Percentiles rank a stretch among this genome's conserved stretches.
phyloP scores from a whole-genome alignment of 192 early-diverging fungal species.

The Backusella circina region DNA sequence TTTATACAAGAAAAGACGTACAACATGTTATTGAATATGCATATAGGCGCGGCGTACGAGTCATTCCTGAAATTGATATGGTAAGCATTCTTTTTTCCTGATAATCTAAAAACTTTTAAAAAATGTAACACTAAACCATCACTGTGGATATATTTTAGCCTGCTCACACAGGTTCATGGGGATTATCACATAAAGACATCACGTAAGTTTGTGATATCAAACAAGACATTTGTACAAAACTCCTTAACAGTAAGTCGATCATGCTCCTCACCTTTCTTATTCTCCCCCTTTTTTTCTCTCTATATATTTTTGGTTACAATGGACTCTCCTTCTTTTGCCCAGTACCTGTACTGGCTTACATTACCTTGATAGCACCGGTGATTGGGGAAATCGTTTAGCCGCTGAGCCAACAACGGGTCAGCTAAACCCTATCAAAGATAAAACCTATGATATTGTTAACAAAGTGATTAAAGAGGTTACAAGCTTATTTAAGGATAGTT shows the following conservation, averaged over 20 bases:
- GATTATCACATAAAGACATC: constrained; percentile 17
- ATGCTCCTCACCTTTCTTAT: background rate
- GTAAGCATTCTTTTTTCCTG: constrained; percentile 10
- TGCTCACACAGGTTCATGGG: constrained; percentile 67
- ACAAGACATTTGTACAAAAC: background rate
- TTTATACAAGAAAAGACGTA: constrained; percentile 76
- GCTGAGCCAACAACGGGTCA: constrained; percentile 82
- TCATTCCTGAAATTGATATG: constrained; percentile 93
- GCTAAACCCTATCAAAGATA: constrained; percentile 63
- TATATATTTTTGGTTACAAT: background rate
- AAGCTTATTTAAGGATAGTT: constrained; percentile 63
- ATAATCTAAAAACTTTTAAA: background rate
- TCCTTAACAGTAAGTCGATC: background rate
- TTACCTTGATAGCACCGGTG: constrained; percentile 35
- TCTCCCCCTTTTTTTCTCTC: background rate
- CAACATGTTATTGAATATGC: constrained; percentile 69
- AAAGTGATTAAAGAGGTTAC: constrained; percentile 66
- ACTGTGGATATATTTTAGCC: constrained; percentile 38
- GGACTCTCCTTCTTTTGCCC: background rate
- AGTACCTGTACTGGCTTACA: constrained; percentile 32
- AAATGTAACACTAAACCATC: background rate
- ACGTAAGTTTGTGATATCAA: constrained; percentile 21
- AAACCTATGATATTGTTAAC: constrained; percentile 60
- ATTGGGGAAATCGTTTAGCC: constrained; percentile 50
- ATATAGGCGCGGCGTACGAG: constrained; percentile 68